phyloP scores from a whole-genome alignment of 2,329 filamentous ascomycete species.

The Apiospora sp. region DNA sequence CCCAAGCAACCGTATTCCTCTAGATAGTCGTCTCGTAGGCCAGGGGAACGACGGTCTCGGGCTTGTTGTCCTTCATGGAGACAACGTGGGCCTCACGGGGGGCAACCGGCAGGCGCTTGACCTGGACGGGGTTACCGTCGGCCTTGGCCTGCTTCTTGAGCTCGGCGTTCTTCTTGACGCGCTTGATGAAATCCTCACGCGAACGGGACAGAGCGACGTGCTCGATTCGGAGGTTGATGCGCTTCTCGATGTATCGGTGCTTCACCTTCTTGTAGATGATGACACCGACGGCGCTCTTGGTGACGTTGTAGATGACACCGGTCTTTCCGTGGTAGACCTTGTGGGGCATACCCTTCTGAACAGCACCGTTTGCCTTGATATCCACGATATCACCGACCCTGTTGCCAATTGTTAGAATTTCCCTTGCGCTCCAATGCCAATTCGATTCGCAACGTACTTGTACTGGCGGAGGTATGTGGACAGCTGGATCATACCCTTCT shows the following conservation, averaged over 20 bases:
- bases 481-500: constrained; percentile 93
- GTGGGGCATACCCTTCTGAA: constrained; percentile 99
- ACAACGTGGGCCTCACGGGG: constrained; percentile 85
- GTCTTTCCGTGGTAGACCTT: constrained; percentile 99
- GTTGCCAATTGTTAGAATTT: constrained; percentile 46
- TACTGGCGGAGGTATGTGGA: constrained; percentile 95
- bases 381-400: constrained; percentile 99
- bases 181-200: constrained; percentile 93
- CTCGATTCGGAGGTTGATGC: constrained; percentile 98
- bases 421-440: background rate
- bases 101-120: constrained; percentile 87
- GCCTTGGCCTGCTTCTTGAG: constrained; percentile 93
- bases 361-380: constrained; percentile 97
- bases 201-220: constrained; percentile 95
- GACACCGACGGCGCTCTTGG: constrained; percentile 96
- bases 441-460: constrained; percentile 64
- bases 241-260: constrained; percentile 99
- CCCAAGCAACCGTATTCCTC: constrained; percentile 37
- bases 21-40: constrained; percentile 99
- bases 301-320: constrained; percentile 98
- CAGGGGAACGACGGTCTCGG: constrained; percentile 90
- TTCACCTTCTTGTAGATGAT: constrained; percentile 99
- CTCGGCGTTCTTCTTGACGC: constrained; percentile 95
- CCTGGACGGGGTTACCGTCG: constrained; percentile 83
- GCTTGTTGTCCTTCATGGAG: constrained; percentile 80